Evolutionary conservation across 257 asterid species (phyloP), one percentile per base, ranked within the genome.

Genomic region (Przewalskia tangutica): DNA sequence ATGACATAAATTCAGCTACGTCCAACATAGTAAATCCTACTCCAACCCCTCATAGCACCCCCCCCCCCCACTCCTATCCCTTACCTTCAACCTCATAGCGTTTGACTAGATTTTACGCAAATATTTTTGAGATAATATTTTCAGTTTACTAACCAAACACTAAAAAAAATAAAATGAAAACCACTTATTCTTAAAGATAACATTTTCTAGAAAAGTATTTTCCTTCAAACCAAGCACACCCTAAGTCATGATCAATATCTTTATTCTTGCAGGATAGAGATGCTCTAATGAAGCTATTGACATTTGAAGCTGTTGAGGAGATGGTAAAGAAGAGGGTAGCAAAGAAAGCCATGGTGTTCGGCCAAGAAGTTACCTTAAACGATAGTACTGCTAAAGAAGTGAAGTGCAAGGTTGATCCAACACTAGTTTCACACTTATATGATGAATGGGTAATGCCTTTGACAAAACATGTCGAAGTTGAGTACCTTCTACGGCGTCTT

Each of bases 381-480:
- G 88, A 90, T 17, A 60, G 55, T 6, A 27, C 32, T 27, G 84
- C 55, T n/a, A 85, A 64, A 4, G 84, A 83, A 56, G 83, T 81
- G n/a, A 82, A 85, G 77, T 92, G 64, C 89, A 95, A 93, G 92
- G 85, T 95, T 77, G 78, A 93, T 82, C 97, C 98, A 5, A 84
- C 85, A 0, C 83, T 89, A 16, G 92, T 90, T 82, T 84, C 91
- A 51, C 73, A 60, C 17, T 80, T 95, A 64, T 95, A 91, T 82
- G 95, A 83, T 77, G 93, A 95, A 3, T 92, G 97, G 97, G 82
- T 95, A 17, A 95, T 95, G 77, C 98, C 98, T 79, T 80, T 95
- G 23, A 95, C 98, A 34, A 95, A 95, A 82, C 83, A 71, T 36
- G 98, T 93, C 82, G 85, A 93, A 89, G 97, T 93, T 9, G 98